phyloP scores from a whole-genome alignment of 2,329 filamentous ascomycete genomes.

The Scorias spongiosa region DNA sequence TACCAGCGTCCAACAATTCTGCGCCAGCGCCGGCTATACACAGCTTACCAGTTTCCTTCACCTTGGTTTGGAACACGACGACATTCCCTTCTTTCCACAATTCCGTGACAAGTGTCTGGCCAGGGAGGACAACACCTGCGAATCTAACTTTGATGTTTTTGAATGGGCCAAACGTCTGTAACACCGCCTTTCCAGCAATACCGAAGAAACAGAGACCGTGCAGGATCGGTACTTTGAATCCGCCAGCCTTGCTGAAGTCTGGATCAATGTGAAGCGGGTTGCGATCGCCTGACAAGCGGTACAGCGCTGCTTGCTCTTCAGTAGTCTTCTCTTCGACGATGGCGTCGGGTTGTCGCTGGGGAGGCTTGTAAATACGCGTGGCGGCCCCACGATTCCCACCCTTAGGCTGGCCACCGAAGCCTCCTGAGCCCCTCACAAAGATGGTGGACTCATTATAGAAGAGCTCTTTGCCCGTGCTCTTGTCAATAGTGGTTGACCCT shows the following conservation, averaged over 20 bases:
- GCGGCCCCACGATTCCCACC: slow-evolving; percentile 62
- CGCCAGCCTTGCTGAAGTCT: slow-evolving; percentile 82
- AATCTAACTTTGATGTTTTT: slow-evolving; percentile 91
- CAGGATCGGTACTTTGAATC: slow-evolving; percentile 86
- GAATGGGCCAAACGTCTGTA: slow-evolving; percentile 66
- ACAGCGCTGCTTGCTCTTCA: slow-evolving; percentile 83
- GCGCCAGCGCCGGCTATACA: slow-evolving; percentile 69
- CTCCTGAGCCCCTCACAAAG: slow-evolving; percentile 81
- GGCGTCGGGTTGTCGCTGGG: slow-evolving; percentile 60
- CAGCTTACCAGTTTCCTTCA: slow-evolving; percentile 85
- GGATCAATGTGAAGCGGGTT: slow-evolving; percentile 97
- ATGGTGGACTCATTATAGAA: slow-evolving; percentile 96
- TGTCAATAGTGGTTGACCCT: slow-evolving; percentile 70
- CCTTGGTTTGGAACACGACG: slow-evolving; percentile 72
- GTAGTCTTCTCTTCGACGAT: slow-evolving; percentile 75
- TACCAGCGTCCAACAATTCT: slow-evolving; percentile 44
- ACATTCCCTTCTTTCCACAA: slow-evolving; percentile 81
- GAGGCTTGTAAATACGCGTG: slow-evolving; percentile 65
- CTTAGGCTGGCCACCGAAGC: slow-evolving; percentile 74
- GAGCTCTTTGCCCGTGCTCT: slow-evolving; percentile 69
- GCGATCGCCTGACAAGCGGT: slow-evolving; percentile 84
- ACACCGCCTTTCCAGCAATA: slow-evolving; percentile 77
- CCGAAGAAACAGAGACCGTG: slow-evolving; percentile 96
- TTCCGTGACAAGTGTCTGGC: slow-evolving; percentile 81
- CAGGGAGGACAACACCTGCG: slow-evolving; percentile 68